A percentile compares a stretch with the other conserved stretches of the same genome.
phyloP scores from a whole-genome alignment of 371 early-diverging fungal species.

The Syncephalastrum sp. region DNA sequence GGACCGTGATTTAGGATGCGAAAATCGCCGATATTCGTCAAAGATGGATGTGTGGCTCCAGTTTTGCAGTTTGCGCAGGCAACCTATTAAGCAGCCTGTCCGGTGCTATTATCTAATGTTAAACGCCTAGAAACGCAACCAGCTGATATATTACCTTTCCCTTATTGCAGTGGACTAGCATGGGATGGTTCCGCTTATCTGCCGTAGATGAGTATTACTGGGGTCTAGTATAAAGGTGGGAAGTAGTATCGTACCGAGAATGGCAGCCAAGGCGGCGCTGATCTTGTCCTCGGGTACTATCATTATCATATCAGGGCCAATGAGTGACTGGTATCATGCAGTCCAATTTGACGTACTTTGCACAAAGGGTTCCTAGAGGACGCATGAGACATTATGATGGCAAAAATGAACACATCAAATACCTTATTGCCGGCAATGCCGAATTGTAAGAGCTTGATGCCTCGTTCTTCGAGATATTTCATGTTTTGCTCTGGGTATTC shows the following conservation, averaged over 20 bases:
- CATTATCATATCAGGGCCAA: not conserved
- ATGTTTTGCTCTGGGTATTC: slow-evolving; percentile 94
- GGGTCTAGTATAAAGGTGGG: too few species aligned
- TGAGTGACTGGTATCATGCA: not conserved
- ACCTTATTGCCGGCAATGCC: slow-evolving; percentile 96
- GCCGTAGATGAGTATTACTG: not conserved
- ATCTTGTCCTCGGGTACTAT: slow-evolving; percentile 89
- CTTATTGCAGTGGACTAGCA: slow-evolving; percentile 96
- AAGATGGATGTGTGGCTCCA: slow-evolving; percentile 96
- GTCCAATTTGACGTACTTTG: slow-evolving; percentile 63
- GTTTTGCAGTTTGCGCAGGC: slow-evolving; percentile 88
- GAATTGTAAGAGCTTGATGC: slow-evolving; percentile 86
- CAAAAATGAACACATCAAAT: not conserved
- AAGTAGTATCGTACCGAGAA: slow-evolving; percentile 54
- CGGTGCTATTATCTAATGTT: slow-evolving; percentile 64
- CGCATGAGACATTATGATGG: not conserved
- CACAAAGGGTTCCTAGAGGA: slow-evolving; percentile 93
- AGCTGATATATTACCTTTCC: slow-evolving; percentile 70
- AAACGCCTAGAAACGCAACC: not conserved
- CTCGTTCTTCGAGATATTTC: slow-evolving; percentile 84
- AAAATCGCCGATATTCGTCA: slow-evolving; percentile 94
- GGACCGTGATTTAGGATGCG: slow-evolving; percentile 89
- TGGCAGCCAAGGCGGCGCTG: slow-evolving; percentile 79
- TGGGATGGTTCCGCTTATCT: slow-evolving; percentile 89
- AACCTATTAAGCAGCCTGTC: slow-evolving; percentile 95